A percentile compares a stretch with the other conserved stretches of the same genome.
Evolutionary conservation across 202 grass and related monocot genomes (phyloP).

Genomic region (Miscanthus sacchariflorus): DNA sequence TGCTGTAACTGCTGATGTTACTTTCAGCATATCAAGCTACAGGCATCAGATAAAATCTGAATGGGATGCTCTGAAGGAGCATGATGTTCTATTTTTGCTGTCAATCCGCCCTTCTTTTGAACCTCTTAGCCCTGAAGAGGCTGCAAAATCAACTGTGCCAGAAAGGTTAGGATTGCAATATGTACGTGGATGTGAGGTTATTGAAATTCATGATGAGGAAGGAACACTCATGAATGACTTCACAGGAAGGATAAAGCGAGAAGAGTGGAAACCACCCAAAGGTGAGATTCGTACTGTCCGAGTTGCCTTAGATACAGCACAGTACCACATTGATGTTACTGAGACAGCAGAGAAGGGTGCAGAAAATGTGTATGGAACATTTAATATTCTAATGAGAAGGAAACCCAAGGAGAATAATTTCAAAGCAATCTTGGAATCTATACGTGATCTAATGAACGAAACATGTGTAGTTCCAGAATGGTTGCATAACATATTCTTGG

Average conservation of each 20-base stretch:
- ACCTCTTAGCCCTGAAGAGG: slow-evolving; percentile 89
- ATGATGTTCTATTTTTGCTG: slow-evolving; percentile 95
- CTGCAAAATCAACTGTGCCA: slow-evolving; percentile 90
- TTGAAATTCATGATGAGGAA: slow-evolving; percentile 93
- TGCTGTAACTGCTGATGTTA: slow-evolving; percentile 86
- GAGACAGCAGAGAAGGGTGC: slow-evolving; percentile 74
- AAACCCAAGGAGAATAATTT: slow-evolving; percentile 99
- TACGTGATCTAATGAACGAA: slow-evolving; percentile 99
- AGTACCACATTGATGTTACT: slow-evolving; percentile 89
- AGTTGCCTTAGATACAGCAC: slow-evolving; percentile 90
- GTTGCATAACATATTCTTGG: slow-evolving; percentile 99
- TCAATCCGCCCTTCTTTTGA: slow-evolving; percentile 96
- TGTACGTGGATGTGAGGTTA: slow-evolving; percentile 97
- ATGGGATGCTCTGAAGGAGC: slow-evolving; percentile 94
- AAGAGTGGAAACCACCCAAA: slow-evolving; percentile 99
- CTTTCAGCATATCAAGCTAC: slow-evolving; percentile 89
- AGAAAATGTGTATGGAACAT: slow-evolving; percentile 91
- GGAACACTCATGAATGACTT: slow-evolving; percentile 98
- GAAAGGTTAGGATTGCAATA: slow-evolving; percentile 95
- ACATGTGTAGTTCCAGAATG: slow-evolving; percentile 98
- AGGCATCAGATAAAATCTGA: slow-evolving; percentile 90
- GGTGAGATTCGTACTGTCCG: slow-evolving; percentile 93
- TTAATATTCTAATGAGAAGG: slow-evolving; percentile 97
- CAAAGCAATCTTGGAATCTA: slow-evolving; percentile 98
- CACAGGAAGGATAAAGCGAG: slow-evolving; percentile 95